Evolutionary conservation across 2,329 filamentous ascomycete genomes (phyloP).

Genomic region (Diaporthe australafricana): DNA sequence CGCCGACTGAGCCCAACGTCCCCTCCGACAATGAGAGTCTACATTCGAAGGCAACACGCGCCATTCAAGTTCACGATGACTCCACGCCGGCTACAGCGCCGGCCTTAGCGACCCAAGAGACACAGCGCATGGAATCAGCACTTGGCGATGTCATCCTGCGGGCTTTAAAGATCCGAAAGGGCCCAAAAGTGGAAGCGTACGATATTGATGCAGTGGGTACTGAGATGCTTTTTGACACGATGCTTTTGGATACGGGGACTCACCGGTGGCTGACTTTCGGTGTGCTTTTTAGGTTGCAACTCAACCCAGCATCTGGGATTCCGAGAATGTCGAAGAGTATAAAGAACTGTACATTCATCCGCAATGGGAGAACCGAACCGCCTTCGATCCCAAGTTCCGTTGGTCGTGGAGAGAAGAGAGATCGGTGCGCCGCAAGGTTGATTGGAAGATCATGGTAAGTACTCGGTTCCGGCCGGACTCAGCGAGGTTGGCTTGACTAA

Average conservation of each 20-base stretch:
- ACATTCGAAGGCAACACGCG: background rate
- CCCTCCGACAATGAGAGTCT: background rate
- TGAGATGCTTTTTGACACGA: no score
- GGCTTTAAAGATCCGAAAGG: background rate
- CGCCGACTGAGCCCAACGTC: background rate
- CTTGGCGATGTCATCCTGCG: slow-evolving; percentile 1
- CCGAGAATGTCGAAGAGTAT: slow-evolving; percentile 47
- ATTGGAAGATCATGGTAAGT: slow-evolving; percentile 47
- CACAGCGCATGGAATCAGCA: background rate
- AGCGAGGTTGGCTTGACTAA: background rate
- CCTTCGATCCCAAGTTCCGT: slow-evolving; percentile 63
- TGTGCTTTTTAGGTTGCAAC: background rate
- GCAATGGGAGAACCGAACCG: slow-evolving; percentile 64
- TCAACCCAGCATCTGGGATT: slow-evolving; percentile 38
- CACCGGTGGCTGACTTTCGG: background rate
- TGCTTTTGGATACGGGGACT: no score
- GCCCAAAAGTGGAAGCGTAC: background rate
- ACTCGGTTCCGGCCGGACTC: no score
- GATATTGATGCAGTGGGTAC: background rate
- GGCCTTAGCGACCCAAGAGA: background rate
- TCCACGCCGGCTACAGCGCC: background rate
- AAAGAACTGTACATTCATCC: slow-evolving; percentile 48
- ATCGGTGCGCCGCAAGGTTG: slow-evolving; percentile 60
- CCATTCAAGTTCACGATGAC: background rate
- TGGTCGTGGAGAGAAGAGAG: slow-evolving; percentile 68